Conservation (phyloP, 768 basidiomycete species). For the Steccherinum ochraceum region DNA sequence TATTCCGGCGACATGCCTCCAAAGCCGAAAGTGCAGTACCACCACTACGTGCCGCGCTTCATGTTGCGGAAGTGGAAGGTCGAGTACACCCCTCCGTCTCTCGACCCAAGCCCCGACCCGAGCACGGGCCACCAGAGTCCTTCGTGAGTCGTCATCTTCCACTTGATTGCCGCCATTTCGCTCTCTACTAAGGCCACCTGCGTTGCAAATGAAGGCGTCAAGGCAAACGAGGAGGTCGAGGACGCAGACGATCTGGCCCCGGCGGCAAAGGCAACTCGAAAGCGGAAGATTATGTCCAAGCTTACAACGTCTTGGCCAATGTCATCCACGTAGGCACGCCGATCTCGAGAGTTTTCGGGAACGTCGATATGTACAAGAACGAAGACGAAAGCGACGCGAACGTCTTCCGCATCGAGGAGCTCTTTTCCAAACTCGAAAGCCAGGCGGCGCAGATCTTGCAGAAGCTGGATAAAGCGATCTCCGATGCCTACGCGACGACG, state of each 20-base stretch:
- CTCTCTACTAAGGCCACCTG: no score
- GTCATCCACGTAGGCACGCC: not conserved
- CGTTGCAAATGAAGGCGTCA: no score
- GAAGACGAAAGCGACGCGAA: not conserved
- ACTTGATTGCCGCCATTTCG: no score
- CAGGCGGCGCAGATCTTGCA: not conserved
- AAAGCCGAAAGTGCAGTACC: no score
- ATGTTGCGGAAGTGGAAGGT: not conserved
- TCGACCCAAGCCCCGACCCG: no score
- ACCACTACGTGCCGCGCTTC: not conserved
- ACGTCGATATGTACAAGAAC: not conserved
- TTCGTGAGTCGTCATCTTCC: no score
- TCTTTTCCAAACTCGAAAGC: not conserved
- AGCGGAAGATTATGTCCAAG: not conserved
- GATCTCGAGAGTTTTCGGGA: not conserved
- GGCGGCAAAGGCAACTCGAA: no score
- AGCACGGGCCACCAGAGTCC: no score
- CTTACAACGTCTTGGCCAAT: not conserved
- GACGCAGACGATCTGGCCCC: no score
- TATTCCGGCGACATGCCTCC: no score
- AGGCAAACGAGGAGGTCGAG: no score
- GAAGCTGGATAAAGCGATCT: not conserved
- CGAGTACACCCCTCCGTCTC: no score
- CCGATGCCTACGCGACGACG: not conserved
- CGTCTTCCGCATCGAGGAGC: not conserved